These are phyloP conservation scores for Candida silvicultrix DNA, from an alignment of 805 yeast species.

Conservation along the genomic window DNA sequence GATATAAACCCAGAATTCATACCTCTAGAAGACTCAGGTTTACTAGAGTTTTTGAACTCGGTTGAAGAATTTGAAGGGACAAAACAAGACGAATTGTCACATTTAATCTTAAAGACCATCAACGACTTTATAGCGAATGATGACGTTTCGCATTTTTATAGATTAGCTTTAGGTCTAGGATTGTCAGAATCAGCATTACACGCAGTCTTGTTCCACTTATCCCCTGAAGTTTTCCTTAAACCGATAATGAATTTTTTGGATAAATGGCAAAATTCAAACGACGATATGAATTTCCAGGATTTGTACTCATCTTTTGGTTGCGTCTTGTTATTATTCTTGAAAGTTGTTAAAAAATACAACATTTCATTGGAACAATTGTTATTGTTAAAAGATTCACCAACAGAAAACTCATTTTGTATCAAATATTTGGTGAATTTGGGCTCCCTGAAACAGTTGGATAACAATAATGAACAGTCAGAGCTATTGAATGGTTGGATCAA, in stretches of 20 bases:
- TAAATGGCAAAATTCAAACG: slow-evolving; percentile 29
- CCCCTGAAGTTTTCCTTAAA: slow-evolving; percentile 36
- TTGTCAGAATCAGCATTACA: slow-evolving; percentile 35
- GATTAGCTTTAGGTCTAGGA: slow-evolving; percentile 47
- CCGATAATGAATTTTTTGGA: slow-evolving; percentile 51
- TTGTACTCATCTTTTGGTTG: slow-evolving; percentile 64
- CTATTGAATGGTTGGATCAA: slow-evolving; percentile 66
- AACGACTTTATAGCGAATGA: slow-evolving; percentile 30
- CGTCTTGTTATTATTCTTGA: slow-evolving; percentile 40
- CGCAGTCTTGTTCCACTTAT: slow-evolving; percentile 35
- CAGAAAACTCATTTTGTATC: slow-evolving; percentile 25
- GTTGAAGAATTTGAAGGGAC: slow-evolving; percentile 41
- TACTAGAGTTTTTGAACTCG: slow-evolving; percentile 41
- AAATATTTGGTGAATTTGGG: slow-evolving; percentile 23
- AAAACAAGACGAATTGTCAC: slow-evolving; percentile 39
- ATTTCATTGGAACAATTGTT: slow-evolving; percentile 24
- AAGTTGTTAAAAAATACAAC: slow-evolving; percentile 33
- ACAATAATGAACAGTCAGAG: slow-evolving; percentile 20
- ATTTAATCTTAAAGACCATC: slow-evolving; percentile 26
- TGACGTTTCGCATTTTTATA: slow-evolving; percentile 37
- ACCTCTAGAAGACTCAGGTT: slow-evolving; percentile 45
- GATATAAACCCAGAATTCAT: slow-evolving; percentile 42
- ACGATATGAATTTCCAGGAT: slow-evolving; percentile 58
- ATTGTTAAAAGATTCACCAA: slow-evolving; percentile 9
- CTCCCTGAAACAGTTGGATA: slow-evolving; percentile 18